Evolutionary conservation across 2,329 filamentous ascomycete genomes (phyloP), one percentile per base, ranked within the genome.

Genomic region (Ophiostoma ulmi): DNA sequence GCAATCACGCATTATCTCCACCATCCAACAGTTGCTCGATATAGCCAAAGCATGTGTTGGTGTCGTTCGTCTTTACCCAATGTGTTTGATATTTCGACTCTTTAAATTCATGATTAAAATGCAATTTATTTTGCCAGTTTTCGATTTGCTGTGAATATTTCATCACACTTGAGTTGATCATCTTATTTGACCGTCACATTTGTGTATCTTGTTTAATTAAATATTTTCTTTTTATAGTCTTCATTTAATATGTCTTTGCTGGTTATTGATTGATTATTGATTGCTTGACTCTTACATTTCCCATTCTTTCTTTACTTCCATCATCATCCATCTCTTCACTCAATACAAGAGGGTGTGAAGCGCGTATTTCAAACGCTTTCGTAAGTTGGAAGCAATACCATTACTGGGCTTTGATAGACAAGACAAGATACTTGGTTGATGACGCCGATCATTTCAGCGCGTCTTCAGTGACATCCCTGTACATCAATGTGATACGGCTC

Each of bases 401-500:
- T 39, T 39, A 13, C 38, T 39, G 5, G 11, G 38, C 13, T 13
- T 13, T 39, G 2, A 31, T 31, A 31, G 26, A 2, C 26, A 26
- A 31, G 26, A 2, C 26, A 26, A 26, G 31, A 31, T 31, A 31
- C 52, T 58, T 58, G 52, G 52, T 26, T 14, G 22, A 48, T 58
- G 22, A n/a, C 11, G 52, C 52, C 8, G 52, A 58, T 58, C 52
- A 17, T n/a, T 4, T 58, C 52, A 48, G 44, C 44, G 52, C 52
- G 52, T 58, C 22, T 26, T 58, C 52, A 58, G 52, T 26, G 14
- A 58, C 52, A 63, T 63, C 58, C 58, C 52, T 58, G 52, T 35
- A 26, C 58, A 63, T 26, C 52, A 63, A 63, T 63, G 58, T 63
- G 58, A 63, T 63, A 63, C 58, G 26, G 58, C 58, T 63, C 58